Evolutionary conservation across 345 rosid species (phyloP), one percentile per base, ranked within the genome.

Genomic region (Syzygium grande): DNA sequence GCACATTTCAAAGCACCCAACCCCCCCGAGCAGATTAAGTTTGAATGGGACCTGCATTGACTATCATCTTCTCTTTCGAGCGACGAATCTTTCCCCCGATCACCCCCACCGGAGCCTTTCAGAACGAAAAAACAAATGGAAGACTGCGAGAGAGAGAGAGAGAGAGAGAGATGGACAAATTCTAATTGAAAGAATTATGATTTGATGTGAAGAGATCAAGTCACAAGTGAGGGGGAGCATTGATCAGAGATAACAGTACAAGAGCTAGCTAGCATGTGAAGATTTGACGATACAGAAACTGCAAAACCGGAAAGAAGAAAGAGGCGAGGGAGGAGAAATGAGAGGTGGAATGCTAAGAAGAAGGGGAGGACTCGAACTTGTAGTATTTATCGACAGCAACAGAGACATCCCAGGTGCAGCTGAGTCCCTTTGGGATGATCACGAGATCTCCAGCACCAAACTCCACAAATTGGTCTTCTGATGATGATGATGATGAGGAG

Each of bases 401-500:
- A 59, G 96, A 93, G 23, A 97, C 98, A 90, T 95, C 98, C 99
- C 99, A 97, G 85, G 98, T 95, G 91, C 98, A 97, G 86, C 96
- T 94, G 53, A 96, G 93, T 19, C 98, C 99, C 85, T 93, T 97
- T 0, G 98, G 99, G 78, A 97, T 94, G 73, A 86, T 91, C 52
- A 97, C 98, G 55, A 97, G 96, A 93, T 97, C 99, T 84, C 99
- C 98, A 5, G 98, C 98, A 0, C 98, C 98, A 87, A 97, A 97
- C 93, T 96, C 99, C 2, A 96, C 98, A 89, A 61, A 91, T 61
- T 56, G 63, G 86, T 93, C 95, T 59, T 25, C 59, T 73, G 83
- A 38, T 73, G 80, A 2, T 29, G 78, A 2, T 29, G 78, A 7
- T 7, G 78, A 15, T 15, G 78, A 9, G 4, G 46, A 34, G 17